A percentile compares a stretch with the other conserved stretches of the same genome.
Evolutionary conservation across 164 flowering plant genomes (phyloP).

Genomic region (Malania oleifera): DNA sequence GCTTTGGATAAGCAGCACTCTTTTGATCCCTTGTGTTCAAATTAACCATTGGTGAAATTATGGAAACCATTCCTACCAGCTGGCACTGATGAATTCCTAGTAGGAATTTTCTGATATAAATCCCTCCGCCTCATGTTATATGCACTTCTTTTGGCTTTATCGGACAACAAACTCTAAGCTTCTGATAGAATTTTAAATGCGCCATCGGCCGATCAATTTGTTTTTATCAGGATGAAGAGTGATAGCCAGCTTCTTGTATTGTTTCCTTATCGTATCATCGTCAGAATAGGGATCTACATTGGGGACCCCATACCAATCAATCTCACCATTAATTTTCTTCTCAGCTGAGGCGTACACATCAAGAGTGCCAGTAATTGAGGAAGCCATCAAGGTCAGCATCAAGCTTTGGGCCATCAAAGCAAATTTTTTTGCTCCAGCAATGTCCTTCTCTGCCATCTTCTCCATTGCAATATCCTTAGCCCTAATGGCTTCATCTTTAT

Average conservation of each 20-base stretch:
- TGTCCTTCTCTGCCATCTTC: conserved; percentile 19
- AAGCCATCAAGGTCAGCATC: conserved; percentile 31
- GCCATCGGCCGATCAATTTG: conserved; percentile 26
- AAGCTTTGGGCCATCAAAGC: conserved; percentile 27
- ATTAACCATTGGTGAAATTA: neutral
- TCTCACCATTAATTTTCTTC: conserved; percentile 19
- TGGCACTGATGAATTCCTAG: conserved; percentile 4
- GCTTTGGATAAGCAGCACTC: neutral
- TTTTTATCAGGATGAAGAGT: conserved; percentile 32
- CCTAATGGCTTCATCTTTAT: conserved; percentile 26
- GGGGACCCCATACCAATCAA: conserved; percentile 34
- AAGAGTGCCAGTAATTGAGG: conserved; percentile 21
- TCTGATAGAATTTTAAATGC: conserved; percentile 29
- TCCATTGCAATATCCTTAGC: conserved; percentile 26
- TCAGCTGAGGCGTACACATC: conserved; percentile 23
- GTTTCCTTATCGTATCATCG: conserved; percentile 22
- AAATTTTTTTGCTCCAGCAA: conserved; percentile 21
- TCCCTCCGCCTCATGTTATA: conserved; percentile 21
- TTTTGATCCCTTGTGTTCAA: neutral
- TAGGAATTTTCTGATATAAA: neutral
- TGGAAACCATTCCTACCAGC: conserved; percentile 11
- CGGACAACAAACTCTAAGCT: conserved; percentile 33
- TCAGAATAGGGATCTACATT: conserved; percentile 31
- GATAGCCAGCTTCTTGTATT: conserved; percentile 23
- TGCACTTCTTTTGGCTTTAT: conserved; percentile 17